Percentiles rank a stretch among this genome's conserved stretches.
phyloP scores from a whole-genome alignment of 345 rosid genomes.

The Camelina neglecta region DNA sequence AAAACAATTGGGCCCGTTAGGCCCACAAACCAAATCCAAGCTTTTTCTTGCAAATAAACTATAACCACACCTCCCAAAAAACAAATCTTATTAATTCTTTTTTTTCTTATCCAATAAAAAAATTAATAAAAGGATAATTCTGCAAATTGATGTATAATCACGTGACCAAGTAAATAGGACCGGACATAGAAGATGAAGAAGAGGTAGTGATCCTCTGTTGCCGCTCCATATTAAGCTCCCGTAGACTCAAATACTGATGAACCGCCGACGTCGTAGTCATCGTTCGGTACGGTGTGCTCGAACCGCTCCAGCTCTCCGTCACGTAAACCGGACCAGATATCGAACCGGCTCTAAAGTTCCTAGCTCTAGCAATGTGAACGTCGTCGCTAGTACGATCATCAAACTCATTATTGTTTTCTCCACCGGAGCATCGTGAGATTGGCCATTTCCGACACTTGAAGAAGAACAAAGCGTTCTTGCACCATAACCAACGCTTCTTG shows the following conservation, averaged over 20 bases:
- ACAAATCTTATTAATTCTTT: not conserved
- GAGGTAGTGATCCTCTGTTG: slow-evolving; percentile 61
- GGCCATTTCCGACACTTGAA: slow-evolving; percentile 62
- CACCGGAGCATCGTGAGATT: slow-evolving; percentile 5
- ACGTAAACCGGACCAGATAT: slow-evolving; percentile 73
- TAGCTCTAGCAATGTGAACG: slow-evolving; percentile 57
- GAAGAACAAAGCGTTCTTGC: slow-evolving; percentile 66
- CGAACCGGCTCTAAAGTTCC: slow-evolving; percentile 60
- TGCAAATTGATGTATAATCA: slow-evolving; percentile 30
- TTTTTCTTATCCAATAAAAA: not conserved
- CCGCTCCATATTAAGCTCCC: slow-evolving; percentile 76
- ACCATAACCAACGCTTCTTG: slow-evolving; percentile 61
- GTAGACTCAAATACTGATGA: slow-evolving; percentile 80
- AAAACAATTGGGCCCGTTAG: not conserved
- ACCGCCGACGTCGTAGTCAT: slow-evolving; percentile 48
- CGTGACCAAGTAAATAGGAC: slow-evolving; percentile 67
- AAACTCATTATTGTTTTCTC: not conserved
- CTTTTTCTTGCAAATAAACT: not conserved
- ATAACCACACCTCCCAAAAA: slow-evolving; percentile 5
- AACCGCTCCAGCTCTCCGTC: slow-evolving; percentile 71
- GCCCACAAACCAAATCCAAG: not conserved
- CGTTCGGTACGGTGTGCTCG: slow-evolving; percentile 60
- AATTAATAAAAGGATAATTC: not conserved
- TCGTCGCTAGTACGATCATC: slow-evolving; percentile 45
- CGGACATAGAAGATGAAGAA: slow-evolving; percentile 56